Evolutionary conservation across 2,329 filamentous ascomycete genomes (phyloP).

Genomic region (Pseudophaeomoniella oleicola): DNA sequence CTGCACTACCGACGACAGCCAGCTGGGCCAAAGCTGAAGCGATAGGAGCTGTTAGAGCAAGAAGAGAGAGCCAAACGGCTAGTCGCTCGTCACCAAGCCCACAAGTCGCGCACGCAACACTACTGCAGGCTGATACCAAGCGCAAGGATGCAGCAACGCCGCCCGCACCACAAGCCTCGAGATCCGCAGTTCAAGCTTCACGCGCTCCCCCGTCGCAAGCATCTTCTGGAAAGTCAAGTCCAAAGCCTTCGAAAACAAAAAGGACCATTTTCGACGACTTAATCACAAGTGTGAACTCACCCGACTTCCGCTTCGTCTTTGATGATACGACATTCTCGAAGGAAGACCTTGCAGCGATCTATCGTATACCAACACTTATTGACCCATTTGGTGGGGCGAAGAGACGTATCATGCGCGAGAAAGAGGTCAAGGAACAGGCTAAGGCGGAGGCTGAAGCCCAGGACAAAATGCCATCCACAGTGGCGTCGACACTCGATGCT

Average conservation of each 20-base stretch:
- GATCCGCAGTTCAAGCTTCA: slow-evolving; percentile 1
- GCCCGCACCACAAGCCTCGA: not conserved
- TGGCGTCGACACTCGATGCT: slow-evolving; percentile 15
- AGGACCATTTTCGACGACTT: slow-evolving; percentile 14
- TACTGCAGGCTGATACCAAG: slow-evolving; percentile 21
- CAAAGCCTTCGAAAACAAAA: slow-evolving; percentile 6
- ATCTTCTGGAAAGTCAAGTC: slow-evolving; percentile 2
- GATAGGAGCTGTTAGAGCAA: slow-evolving; percentile 48
- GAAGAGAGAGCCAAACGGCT: slow-evolving; percentile 60
- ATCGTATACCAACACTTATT: slow-evolving; percentile 61
- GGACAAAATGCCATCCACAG: slow-evolving; percentile 32
- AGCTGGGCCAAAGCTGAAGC: slow-evolving; percentile 72
- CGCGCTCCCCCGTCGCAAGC: slow-evolving; percentile 5
- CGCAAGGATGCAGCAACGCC: slow-evolving; percentile 12
- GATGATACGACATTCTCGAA: slow-evolving; percentile 28
- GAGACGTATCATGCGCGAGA: slow-evolving; percentile 61
- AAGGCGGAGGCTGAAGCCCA: slow-evolving; percentile 41
- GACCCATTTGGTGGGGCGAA: slow-evolving; percentile 71
- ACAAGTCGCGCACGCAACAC: slow-evolving; percentile 37
- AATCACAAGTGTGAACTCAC: slow-evolving; percentile 31
- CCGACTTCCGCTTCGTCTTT: slow-evolving; percentile 40
- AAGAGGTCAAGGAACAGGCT: slow-evolving; percentile 45
- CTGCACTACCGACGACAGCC: slow-evolving; percentile 83
- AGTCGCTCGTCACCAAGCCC: slow-evolving; percentile 74
- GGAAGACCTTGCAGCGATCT: slow-evolving; percentile 36